These are phyloP conservation scores for Limnomonas spitsbergensis DNA, from an alignment of 139 green algal species.

Conservation along the genomic window DNA sequence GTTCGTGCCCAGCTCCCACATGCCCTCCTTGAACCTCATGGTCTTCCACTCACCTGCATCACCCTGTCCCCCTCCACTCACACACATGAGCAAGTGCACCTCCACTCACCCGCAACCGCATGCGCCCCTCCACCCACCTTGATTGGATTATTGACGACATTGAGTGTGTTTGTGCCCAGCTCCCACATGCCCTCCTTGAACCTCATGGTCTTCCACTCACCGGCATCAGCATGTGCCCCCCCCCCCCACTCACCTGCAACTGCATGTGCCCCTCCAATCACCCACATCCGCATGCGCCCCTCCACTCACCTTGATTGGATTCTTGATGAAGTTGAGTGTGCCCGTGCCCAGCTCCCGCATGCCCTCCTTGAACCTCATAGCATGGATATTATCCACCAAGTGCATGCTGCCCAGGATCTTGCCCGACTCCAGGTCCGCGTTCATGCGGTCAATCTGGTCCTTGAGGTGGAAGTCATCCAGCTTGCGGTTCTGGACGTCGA, in stretches of 20 bases:
- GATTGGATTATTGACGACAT: constrained; percentile 7
- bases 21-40: neutral
- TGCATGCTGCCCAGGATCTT: constrained; percentile 45
- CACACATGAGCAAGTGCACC: no score
- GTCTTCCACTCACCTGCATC: neutral
- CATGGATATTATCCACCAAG: constrained; percentile 39
- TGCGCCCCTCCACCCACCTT: constrained; percentile 6
- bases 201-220: neutral
- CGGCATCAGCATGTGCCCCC: neutral
- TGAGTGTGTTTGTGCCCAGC: neutral
- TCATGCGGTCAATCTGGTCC: constrained; percentile 41
- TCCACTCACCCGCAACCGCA: no score
- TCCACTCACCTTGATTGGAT: constrained; percentile 12
- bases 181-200: neutral
- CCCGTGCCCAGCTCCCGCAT: neutral
- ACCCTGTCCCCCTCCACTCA: no score
- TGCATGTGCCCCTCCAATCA: neutral
- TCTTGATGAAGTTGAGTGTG: constrained; percentile 1
- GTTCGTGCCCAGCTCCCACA: neutral
- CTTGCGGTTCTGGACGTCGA: constrained; percentile 30
- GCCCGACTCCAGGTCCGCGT: constrained; percentile 34
- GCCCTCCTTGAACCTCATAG: constrained; percentile 19
- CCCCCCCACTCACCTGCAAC: neutral
- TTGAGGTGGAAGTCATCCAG: constrained; percentile 56
- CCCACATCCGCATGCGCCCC: neutral